Evolutionary conservation across 768 basidiomycete species (phyloP).

Genomic region (Serendipita sp.): DNA sequence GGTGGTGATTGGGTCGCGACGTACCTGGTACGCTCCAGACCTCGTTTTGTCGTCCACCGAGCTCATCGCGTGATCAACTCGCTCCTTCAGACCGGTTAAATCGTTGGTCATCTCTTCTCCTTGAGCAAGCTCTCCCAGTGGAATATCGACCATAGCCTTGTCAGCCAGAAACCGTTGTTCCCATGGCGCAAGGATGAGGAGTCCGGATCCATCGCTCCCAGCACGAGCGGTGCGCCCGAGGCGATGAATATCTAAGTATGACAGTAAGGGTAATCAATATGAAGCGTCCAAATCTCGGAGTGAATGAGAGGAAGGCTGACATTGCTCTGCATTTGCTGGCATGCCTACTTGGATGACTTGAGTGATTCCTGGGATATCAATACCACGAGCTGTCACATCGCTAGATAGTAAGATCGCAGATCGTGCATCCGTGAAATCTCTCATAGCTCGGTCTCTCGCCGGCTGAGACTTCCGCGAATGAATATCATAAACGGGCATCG

Average conservation of each 20-base stretch:
- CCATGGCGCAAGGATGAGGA: constrained; percentile 36
- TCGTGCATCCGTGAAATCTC: constrained; percentile 30
- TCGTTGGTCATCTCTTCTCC: not conserved
- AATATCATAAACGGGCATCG: constrained; percentile 31
- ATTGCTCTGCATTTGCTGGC: constrained; percentile 23
- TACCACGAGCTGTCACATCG: constrained; percentile 47
- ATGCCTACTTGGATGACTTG: constrained; percentile 37
- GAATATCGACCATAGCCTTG: constrained; percentile 26
- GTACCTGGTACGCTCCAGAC: constrained; percentile 32
- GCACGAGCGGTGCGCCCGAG: constrained; percentile 29
- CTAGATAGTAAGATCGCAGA: constrained; percentile 36
- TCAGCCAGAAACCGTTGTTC: constrained; percentile 35
- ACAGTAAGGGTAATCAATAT: not conserved
- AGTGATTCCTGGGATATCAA: constrained; percentile 54
- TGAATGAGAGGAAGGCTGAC: constrained; percentile 16
- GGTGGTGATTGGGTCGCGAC: not conserved
- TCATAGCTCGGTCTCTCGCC: constrained; percentile 32
- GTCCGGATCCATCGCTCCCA: constrained; percentile 30
- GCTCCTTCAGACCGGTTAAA: not conserved
- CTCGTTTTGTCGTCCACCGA: constrained; percentile 28
- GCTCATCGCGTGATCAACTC: constrained; percentile 19
- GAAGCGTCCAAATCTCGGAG: not conserved
- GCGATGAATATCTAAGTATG: constrained; percentile 23
- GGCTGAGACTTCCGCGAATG: constrained; percentile 42
- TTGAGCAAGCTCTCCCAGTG: constrained; percentile 23